Evolutionary conservation across 345 rosid species (phyloP).

Genomic region (Luvunga scandens): DNA sequence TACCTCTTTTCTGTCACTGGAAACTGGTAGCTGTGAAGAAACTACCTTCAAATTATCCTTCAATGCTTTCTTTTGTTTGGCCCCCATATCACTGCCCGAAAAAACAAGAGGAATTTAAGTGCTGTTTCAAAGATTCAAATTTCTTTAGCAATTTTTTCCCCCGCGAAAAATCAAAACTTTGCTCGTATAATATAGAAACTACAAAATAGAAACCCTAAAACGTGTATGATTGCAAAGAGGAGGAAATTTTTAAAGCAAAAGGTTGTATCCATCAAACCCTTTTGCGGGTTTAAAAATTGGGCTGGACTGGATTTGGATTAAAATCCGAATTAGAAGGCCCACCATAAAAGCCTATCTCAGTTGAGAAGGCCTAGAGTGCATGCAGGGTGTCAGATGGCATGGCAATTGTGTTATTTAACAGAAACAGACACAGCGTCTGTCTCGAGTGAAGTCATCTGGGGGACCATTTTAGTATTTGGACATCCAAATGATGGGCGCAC

Average conservation of each 20-base stretch:
- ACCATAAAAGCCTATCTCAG: neutral
- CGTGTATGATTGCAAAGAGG: neutral
- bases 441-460: no score
- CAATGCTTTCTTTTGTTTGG: slow-evolving; percentile 65
- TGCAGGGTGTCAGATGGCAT: no score
- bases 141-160: no score
- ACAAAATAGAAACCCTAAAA: neutral
- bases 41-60: slow-evolving; percentile 60
- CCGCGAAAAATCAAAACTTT: no score
- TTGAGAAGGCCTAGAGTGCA: no score
- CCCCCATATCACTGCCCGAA: slow-evolving; percentile 49
- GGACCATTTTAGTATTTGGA: no score
- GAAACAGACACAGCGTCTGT: no score
- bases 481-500: no score
- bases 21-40: slow-evolving; percentile 28
- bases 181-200: neutral
- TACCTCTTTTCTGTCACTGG: slow-evolving; percentile 28
- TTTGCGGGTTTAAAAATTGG: neutral
- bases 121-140: neutral
- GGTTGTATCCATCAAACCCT: neutral
- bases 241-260: neutral
- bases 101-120: neutral
- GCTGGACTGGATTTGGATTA: neutral
- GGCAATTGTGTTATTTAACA: no score
- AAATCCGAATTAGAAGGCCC: neutral